phyloP scores from a whole-genome alignment of 2,329 filamentous ascomycete species.

The Madurella mycetomatis region DNA sequence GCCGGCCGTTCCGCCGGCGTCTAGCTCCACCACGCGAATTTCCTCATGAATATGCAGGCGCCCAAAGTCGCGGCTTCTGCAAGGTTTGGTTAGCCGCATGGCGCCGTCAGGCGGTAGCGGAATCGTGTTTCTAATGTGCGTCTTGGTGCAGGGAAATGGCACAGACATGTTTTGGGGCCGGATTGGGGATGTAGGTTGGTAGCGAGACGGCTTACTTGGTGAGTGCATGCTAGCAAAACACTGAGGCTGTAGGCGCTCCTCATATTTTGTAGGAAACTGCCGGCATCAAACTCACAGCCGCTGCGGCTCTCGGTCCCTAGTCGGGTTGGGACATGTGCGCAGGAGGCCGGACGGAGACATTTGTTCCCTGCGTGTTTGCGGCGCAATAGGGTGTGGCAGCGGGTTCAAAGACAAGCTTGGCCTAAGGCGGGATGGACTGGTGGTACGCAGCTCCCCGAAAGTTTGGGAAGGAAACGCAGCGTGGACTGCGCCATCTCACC shows the following conservation, averaged over 20 bases:
- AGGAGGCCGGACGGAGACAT: neutral
- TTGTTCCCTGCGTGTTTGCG: slow-evolving; percentile 9
- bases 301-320: neutral
- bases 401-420: neutral
- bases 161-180: too few relatives aligned
- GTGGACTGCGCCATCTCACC: neutral
- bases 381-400: slow-evolving; percentile 2
- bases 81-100: slow-evolving; percentile 7
- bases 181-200: too few relatives aligned
- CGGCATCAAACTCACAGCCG: too few relatives aligned
- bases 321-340: neutral
- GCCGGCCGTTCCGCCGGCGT: neutral
- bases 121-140: too few relatives aligned
- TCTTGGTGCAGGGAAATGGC: too few relatives aligned
- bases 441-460: neutral
- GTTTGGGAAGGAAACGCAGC: neutral
- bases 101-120: too few relatives aligned
- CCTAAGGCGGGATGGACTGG: neutral
- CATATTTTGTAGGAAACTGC: too few relatives aligned
- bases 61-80: neutral
- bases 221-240: too few relatives aligned
- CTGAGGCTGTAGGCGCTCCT: too few relatives aligned
- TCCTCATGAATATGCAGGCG: slow-evolving; percentile 7
- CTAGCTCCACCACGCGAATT: neutral
- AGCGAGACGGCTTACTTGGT: too few relatives aligned